Conservation (phyloP, 805 yeast genomes). For the Lachancea meyersii region DNA sequence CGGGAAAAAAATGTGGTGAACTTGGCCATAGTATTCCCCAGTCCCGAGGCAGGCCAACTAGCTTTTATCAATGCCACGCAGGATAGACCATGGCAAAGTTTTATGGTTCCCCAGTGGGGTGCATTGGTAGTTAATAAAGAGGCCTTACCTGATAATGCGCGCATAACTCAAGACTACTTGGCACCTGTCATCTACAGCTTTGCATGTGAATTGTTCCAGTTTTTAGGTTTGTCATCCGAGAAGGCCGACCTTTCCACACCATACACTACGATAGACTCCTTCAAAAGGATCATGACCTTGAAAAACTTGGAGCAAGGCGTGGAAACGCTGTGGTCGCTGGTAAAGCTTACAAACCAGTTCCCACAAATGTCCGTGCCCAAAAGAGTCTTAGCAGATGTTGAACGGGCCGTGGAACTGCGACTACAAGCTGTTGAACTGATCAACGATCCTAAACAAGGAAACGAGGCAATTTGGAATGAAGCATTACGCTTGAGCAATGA, state of each 20-base stretch:
- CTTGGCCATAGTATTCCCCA: constrained; percentile 46
- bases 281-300: constrained; percentile 52
- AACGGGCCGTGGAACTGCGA: constrained; percentile 41
- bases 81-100: constrained; percentile 32
- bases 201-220: constrained; percentile 64
- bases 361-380: constrained; percentile 80
- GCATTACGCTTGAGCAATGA: constrained; percentile 55
- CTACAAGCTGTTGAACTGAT: constrained; percentile 24
- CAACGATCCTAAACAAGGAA: constrained; percentile 28
- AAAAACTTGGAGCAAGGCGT: constrained; percentile 57
- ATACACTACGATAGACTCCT: constrained; percentile 55
- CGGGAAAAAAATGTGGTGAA: constrained; percentile 62
- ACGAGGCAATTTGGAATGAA: constrained; percentile 36
- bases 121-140: constrained; percentile 42
- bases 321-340: constrained; percentile 66
- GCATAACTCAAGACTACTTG: constrained; percentile 42
- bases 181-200: constrained; percentile 59
- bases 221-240: constrained; percentile 59
- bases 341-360: constrained; percentile 60
- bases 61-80: constrained; percentile 15
- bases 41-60: constrained; percentile 40
- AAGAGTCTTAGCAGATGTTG: constrained; percentile 54
- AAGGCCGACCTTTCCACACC: constrained; percentile 48
- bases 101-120: constrained; percentile 85
- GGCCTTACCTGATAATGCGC: constrained; percentile 25